Evolutionary conservation across 345 rosid genomes (phyloP).

Genomic region (Microthlaspi erraticum): DNA sequence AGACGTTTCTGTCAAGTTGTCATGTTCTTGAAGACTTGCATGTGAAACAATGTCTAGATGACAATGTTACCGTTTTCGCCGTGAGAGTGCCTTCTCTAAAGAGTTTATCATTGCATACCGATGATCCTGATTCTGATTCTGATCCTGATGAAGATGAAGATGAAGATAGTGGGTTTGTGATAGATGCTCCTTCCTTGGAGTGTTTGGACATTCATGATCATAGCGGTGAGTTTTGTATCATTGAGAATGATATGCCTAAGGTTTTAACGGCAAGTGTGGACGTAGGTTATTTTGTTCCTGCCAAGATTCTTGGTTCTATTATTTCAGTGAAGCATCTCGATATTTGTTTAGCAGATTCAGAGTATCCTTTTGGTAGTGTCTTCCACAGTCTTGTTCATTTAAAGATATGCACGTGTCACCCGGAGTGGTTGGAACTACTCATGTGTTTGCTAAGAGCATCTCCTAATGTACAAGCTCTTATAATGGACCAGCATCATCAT

Average conservation of each 20-base stretch:
- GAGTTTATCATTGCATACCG: neutral
- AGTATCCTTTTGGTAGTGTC: too few species aligned
- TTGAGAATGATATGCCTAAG: neutral
- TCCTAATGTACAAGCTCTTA: too few species aligned
- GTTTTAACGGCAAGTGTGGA: neutral
- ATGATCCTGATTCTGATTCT: too few species aligned
- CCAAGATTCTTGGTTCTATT: neutral
- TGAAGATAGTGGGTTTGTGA: slow-evolving; percentile 18
- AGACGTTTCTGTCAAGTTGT: slow-evolving; percentile 27
- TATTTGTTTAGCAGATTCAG: neutral
- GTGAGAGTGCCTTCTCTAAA: slow-evolving; percentile 17
- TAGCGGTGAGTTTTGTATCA: neutral
- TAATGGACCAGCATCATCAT: too few species aligned
- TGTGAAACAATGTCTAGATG: neutral
- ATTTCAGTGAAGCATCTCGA: slow-evolving; percentile 20
- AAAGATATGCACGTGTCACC: too few species aligned
- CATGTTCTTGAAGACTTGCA: slow-evolving; percentile 30
- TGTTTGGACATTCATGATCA: neutral
- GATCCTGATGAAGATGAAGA: neutral
- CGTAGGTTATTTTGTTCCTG: neutral
- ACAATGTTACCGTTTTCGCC: slow-evolving; percentile 18
- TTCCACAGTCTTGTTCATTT: too few species aligned
- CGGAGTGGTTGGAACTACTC: too few species aligned
- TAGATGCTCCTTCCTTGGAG: slow-evolving; percentile 28
- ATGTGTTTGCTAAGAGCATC: too few species aligned